Conservation (phyloP, 331 rosid species). For the Quercus lobata region DNA sequence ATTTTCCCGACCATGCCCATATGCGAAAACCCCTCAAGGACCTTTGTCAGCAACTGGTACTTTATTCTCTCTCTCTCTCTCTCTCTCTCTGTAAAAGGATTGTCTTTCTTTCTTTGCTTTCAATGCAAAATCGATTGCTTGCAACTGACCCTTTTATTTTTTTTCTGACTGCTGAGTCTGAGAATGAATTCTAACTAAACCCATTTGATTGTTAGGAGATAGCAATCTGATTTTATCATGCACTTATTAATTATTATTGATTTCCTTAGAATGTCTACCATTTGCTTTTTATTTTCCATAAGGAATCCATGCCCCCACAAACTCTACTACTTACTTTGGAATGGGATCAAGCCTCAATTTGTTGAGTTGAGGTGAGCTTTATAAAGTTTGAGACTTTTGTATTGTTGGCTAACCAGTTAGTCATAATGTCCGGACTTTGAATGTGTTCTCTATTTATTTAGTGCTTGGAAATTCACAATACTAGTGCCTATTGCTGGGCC, state of each 20-base stretch:
- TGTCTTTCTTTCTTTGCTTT: neutral
- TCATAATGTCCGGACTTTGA: neutral
- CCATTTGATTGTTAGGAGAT: neutral
- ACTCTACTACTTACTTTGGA: no score
- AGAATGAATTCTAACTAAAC: neutral
- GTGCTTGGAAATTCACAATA: neutral
- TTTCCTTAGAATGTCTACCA: neutral
- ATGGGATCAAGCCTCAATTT: neutral
- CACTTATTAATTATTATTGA: neutral
- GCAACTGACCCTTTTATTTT: neutral
- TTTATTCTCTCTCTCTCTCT: neutral
- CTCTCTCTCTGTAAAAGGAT: neutral
- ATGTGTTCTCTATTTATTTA: neutral
- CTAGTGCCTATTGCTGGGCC: no score
- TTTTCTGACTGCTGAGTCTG: neutral
- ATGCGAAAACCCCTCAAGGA: constrained; percentile 68
- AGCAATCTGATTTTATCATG: neutral
- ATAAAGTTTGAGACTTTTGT: neutral
- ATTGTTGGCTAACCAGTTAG: neutral
- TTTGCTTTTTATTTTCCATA: neutral
- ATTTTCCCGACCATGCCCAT: constrained; percentile 68
- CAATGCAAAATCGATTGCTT: neutral
- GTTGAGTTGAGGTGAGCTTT: neutral
- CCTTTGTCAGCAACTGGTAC: constrained; percentile 83
- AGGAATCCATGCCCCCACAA: neutral